phyloP scores from a whole-genome alignment of 441 rosid genomes.

The Gossypium gossypioides region DNA sequence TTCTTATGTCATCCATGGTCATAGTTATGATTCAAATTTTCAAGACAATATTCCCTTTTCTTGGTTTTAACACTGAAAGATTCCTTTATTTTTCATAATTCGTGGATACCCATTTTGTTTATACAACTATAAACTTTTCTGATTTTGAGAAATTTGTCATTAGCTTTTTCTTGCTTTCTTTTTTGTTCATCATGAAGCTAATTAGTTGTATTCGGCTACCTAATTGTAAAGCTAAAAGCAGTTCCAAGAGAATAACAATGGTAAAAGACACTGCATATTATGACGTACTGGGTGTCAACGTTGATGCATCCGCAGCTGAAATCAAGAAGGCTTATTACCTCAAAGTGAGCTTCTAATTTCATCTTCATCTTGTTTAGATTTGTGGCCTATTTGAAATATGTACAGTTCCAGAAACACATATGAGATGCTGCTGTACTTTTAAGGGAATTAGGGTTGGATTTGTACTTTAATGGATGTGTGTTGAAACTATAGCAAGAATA shows the following conservation, averaged over 20 bases:
- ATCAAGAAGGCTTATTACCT: slow-evolving; percentile 90
- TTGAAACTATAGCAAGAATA: neutral
- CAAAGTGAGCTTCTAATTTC: slow-evolving; percentile 37
- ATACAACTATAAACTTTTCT: neutral
- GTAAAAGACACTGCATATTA: slow-evolving; percentile 67
- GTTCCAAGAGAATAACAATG: slow-evolving; percentile 28
- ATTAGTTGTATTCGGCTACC: slow-evolving; percentile 13
- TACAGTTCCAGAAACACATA: neutral
- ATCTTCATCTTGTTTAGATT: neutral
- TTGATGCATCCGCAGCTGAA: slow-evolving; percentile 67
- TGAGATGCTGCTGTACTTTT: neutral
- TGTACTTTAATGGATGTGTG: neutral
- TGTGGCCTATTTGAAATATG: neutral
- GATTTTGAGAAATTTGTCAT: neutral
- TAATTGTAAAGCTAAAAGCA: slow-evolving; percentile 5
- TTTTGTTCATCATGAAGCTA: slow-evolving; percentile 15
- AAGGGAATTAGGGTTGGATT: neutral
- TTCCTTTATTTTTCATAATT: neutral
- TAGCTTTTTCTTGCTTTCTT: neutral
- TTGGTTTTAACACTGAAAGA: neutral
- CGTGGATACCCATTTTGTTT: slow-evolving; percentile 6
- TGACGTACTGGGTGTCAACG: slow-evolving; percentile 56
- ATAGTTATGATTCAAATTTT: neutral
- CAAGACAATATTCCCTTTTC: neutral
- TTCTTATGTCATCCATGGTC: neutral